Evolutionary conservation across 768 basidiomycete species (phyloP).

Genomic region (Mycena sanguinolenta): DNA sequence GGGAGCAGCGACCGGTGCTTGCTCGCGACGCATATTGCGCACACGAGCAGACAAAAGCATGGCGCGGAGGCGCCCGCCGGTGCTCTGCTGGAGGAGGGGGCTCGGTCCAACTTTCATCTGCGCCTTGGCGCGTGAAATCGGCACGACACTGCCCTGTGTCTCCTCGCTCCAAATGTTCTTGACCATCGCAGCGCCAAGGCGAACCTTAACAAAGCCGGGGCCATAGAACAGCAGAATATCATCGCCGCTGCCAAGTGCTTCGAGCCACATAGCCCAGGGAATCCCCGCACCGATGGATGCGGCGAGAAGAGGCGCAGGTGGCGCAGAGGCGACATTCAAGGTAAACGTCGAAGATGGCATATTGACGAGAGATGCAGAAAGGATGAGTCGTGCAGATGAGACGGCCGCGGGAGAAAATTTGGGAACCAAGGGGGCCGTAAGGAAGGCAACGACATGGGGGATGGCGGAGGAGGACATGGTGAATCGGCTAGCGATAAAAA

Average conservation of each 20-base stretch:
- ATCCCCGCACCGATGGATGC: slow-evolving; percentile 32
- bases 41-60: slow-evolving; percentile 31
- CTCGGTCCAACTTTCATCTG: background rate
- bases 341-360: slow-evolving; percentile 7
- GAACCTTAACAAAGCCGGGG: slow-evolving; percentile 31
- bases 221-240: slow-evolving; percentile 28
- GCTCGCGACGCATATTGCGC: slow-evolving; percentile 27
- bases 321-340: slow-evolving; percentile 1
- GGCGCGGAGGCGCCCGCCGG: slow-evolving; percentile 29
- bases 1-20: background rate
- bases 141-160: slow-evolving; percentile 10
- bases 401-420: slow-evolving; percentile 15
- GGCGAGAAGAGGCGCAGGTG: slow-evolving; percentile 22
- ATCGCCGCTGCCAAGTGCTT: slow-evolving; percentile 19
- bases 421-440: slow-evolving; percentile 30
- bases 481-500: slow-evolving; percentile 25
- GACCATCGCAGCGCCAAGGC: slow-evolving; percentile 9
- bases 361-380: slow-evolving; percentile 22
- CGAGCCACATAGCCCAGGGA: slow-evolving; percentile 29
- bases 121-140: slow-evolving; percentile 16
- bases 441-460: slow-evolving; percentile 34
- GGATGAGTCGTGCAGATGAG: slow-evolving; percentile 27
- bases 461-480: slow-evolving; percentile 34
- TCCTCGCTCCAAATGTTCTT: slow-evolving; percentile 22
- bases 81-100: slow-evolving; percentile 26